Conservation (phyloP, 1,139 yeast genomes). For the Martiniozyma asiatica region DNA sequence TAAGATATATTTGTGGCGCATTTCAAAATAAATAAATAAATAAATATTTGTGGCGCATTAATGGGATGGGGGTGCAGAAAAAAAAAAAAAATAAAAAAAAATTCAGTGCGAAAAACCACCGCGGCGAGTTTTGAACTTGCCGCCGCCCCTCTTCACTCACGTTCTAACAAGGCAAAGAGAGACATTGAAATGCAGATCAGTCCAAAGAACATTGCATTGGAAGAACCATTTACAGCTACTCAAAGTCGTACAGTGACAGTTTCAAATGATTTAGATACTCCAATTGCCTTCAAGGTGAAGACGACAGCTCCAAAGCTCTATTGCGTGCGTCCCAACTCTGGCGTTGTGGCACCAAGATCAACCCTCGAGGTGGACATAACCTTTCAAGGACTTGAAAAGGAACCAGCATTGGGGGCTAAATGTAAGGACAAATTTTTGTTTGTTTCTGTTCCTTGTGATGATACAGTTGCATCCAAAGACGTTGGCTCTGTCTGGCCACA, state of each 20-base stretch:
- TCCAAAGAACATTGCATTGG: slow-evolving; percentile 5
- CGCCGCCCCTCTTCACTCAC: background rate
- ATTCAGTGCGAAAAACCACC: too few relatives aligned
- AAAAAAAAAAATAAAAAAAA: too few relatives aligned
- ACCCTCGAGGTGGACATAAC: slow-evolving; percentile 67
- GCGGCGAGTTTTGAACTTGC: background rate
- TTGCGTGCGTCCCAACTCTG: slow-evolving; percentile 93
- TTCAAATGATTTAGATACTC: slow-evolving; percentile 41
- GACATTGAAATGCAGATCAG: slow-evolving; percentile 6
- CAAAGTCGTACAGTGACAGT: slow-evolving; percentile 62
- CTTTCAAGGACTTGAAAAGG: slow-evolving; percentile 71
- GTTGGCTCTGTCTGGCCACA: slow-evolving; percentile 66
- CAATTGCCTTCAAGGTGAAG: slow-evolving; percentile 86
- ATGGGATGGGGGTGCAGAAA: background rate
- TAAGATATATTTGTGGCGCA: background rate
- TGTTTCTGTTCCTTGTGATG: slow-evolving; percentile 69
- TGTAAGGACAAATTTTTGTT: slow-evolving; percentile 89
- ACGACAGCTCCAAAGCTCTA: slow-evolving; percentile 94
- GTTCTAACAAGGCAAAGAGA: too few relatives aligned
- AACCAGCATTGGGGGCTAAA: slow-evolving; percentile 60
- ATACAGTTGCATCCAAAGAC: slow-evolving; percentile 38
- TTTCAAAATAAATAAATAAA: background rate
- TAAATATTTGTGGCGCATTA: background rate
- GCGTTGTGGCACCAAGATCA: slow-evolving; percentile 65
- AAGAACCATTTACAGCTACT: slow-evolving; percentile 53